A percentile compares a stretch with the other conserved stretches of the same genome.
These are phyloP conservation scores for Trichoderma cornu-damae DNA, from an alignment of 2,329 filamentous ascomycete species.

Conservation along the genomic window DNA sequence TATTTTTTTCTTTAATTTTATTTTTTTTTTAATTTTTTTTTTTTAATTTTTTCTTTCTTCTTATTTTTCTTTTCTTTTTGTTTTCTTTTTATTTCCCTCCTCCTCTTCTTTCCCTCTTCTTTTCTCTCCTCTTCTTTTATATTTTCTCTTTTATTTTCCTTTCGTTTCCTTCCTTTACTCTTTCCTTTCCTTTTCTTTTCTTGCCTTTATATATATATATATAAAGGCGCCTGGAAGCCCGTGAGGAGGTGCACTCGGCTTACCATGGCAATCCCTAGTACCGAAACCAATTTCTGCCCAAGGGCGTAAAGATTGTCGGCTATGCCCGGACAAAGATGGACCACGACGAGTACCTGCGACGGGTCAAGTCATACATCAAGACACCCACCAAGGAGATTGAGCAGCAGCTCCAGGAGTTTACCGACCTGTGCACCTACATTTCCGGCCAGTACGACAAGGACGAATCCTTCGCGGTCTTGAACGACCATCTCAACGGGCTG, in stretches of 20 bases:
- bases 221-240: neutral
- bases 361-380: slow-evolving; percentile 98
- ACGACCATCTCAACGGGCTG: slow-evolving; percentile 77
- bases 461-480: slow-evolving; percentile 82
- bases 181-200: too few species aligned
- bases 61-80: neutral
- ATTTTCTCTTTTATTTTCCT: neutral
- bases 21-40: neutral
- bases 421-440: slow-evolving; percentile 81
- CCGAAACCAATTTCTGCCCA: slow-evolving; percentile 97
- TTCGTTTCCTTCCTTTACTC: neutral
- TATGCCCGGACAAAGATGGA: slow-evolving; percentile 99
- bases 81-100: neutral
- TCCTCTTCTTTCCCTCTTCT: neutral
- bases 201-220: too few species aligned
- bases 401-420: slow-evolving; percentile 89
- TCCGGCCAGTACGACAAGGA: slow-evolving; percentile 98
- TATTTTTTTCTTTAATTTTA: neutral
- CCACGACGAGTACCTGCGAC: slow-evolving; percentile 86
- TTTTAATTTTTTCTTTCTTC: neutral
- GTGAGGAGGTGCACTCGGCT: slow-evolving; percentile 7
- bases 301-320: slow-evolving; percentile 93
- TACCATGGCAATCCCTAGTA: slow-evolving; percentile 58
- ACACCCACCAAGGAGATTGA: slow-evolving; percentile 96
- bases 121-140: neutral